Evolutionary conservation across 805 yeast species (phyloP).

Genomic region (Candida nonsorbophila): DNA sequence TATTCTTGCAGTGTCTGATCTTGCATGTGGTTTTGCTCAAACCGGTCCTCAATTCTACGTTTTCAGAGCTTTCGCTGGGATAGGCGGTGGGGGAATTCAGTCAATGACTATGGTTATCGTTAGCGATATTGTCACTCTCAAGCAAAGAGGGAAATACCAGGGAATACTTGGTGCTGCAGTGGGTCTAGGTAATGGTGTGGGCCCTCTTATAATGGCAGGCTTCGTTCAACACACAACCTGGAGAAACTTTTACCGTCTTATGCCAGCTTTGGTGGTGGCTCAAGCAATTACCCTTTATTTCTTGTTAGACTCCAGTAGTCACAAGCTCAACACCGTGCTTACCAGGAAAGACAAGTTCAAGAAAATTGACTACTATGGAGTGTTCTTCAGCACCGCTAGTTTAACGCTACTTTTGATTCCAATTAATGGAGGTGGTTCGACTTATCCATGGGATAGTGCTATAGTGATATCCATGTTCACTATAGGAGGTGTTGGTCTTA

Average conservation of each 20-base stretch:
- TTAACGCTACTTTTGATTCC: conserved; percentile 50
- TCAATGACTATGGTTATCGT: conserved; percentile 48
- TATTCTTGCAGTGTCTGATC: conserved; percentile 42
- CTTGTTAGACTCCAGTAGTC: conserved; percentile 24
- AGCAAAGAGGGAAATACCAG: conserved; percentile 49
- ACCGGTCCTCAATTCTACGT: conserved; percentile 41
- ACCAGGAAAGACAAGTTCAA: conserved; percentile 31
- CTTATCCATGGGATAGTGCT: conserved; percentile 49
- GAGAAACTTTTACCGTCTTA: conserved; percentile 48
- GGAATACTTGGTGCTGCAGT: conserved; percentile 48
- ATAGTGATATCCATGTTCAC: conserved; percentile 29
- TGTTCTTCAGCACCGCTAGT: conserved; percentile 42
- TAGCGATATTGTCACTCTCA: conserved; percentile 50
- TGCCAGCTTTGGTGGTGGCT: conserved; percentile 36
- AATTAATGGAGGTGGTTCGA: conserved; percentile 56
- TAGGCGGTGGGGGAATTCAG: conserved; percentile 54
- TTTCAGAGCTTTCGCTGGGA: conserved; percentile 52
- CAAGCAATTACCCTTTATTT: conserved; percentile 21
- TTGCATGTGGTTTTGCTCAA: conserved; percentile 35
- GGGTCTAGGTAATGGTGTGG: conserved; percentile 47
- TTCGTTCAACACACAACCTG: conserved; percentile 41
- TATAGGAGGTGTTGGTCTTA: conserved; percentile 28
- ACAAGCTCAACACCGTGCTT: conserved; percentile 19
- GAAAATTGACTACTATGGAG: conserved; percentile 51
- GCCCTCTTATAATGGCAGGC: conserved; percentile 51